A percentile compares a stretch with the other conserved stretches of the same genome.
phyloP scores from a whole-genome alignment of 768 basidiomycete species.

The Lactifluus pinguis region DNA sequence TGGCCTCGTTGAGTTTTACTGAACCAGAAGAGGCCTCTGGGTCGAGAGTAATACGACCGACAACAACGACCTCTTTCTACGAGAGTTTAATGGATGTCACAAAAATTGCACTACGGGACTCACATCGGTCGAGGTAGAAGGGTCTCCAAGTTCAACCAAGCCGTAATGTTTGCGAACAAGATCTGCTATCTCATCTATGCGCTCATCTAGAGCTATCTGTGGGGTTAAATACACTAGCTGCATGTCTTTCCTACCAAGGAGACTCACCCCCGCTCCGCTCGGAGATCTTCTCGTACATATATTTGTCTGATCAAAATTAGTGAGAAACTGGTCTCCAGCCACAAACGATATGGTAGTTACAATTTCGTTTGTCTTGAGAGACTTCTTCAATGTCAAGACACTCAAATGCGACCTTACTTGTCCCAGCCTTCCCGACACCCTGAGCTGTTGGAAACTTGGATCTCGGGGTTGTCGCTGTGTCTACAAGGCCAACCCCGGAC shows the following conservation, averaged over 20 bases:
- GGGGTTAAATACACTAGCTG: neutral
- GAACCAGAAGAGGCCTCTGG: conserved; percentile 45
- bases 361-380: conserved; percentile 37
- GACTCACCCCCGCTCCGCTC: conserved; percentile 71
- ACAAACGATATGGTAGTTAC: conserved; percentile 33
- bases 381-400: conserved; percentile 11
- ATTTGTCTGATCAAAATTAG: conserved; percentile 43
- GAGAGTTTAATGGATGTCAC: conserved; percentile 15
- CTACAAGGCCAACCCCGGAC: conserved; percentile 7
- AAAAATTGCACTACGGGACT: neutral
- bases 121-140: conserved; percentile 47
- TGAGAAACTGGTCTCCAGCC: neutral
- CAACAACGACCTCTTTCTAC: conserved; percentile 27
- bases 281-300: conserved; percentile 89
- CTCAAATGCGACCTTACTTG: conserved; percentile 9
- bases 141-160: conserved; percentile 72
- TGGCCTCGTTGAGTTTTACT: conserved; percentile 64
- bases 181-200: conserved; percentile 81
- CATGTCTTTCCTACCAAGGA: neutral
- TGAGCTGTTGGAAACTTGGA: neutral
- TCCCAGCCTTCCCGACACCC: neutral
- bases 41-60: conserved; percentile 37
- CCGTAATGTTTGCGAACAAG: conserved; percentile 62
- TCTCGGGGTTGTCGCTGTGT: neutral
- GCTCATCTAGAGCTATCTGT: conserved; percentile 62